Base-by-base conservation (phyloP, 2,329 filamentous ascomycete genomes). In the Leptographium lundbergii region DNA sequence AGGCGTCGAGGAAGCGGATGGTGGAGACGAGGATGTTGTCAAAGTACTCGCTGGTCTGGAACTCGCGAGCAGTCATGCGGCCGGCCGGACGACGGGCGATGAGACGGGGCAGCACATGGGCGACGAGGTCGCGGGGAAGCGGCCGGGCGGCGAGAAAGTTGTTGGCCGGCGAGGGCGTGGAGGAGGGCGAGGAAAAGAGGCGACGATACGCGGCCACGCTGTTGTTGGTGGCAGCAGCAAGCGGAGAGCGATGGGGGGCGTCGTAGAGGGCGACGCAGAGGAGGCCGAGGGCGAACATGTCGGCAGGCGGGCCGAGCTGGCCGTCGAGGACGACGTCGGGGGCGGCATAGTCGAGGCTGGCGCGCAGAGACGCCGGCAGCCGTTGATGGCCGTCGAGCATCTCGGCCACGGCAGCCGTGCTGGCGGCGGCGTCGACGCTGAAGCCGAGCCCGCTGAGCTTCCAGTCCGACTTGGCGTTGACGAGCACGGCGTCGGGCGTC, bases 381-480 rank as follows among this genome's bases (percentile, higher is more conserved):
- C 91, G 81, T 24, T 91, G 84, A 66, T 97, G 92, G 67, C 91
- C 80, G 70, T 95, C 91, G 24, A 96, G 77, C 19, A 86, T 85
- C 4, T 89, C 87, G 3, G 89, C 88, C 53, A 86, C 61, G 9
- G 60, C 19, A 5, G 57, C 42, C 3, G 36, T 39, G 24, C 87
- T 39, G 24, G 87, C 85, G 24, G 88, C 88, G 66, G 82, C 81
- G 65, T 91, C 88, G 53, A 88, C 88, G 69, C 88, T 89, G 71
- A 96, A 99, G 0, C 88, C 84, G 47, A 99, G 80, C n/a, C 92
- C 94, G 66, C 91, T 92, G 62, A 99, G 89, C 71, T 99, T 99
- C 94, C 94, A 99, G 72, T 99, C 94, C 54, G 89, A 95, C 86
- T 99, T 99, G 48, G 89, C 84, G 73, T 99, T 99, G 71, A 99